Evolutionary conservation across 2,329 filamentous ascomycete species (phyloP).

Genomic region (Arthrobotrys conoides): DNA sequence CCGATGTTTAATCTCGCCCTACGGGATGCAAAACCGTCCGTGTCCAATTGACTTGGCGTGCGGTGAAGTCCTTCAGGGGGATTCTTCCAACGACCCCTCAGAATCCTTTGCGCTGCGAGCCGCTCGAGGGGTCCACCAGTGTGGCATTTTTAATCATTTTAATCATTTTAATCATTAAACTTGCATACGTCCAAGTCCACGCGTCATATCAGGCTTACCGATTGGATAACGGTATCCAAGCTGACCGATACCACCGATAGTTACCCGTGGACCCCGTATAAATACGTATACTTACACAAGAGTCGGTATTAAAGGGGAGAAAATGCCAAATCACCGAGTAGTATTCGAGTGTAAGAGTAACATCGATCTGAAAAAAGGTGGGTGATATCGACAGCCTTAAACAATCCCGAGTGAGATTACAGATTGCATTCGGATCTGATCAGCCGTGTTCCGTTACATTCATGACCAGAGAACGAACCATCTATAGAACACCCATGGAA

Average conservation of each 20-base stretch:
- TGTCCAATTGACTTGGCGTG: too few relatives aligned
- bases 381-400: constrained; percentile 1
- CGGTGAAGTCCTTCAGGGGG: constrained; percentile 11
- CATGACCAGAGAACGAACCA: not conserved
- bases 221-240: constrained; percentile 36
- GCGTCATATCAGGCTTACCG: constrained; percentile 32
- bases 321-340: constrained; percentile 1
- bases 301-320: constrained; percentile 1
- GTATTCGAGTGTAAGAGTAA: too few relatives aligned
- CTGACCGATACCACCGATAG: constrained; percentile 35
- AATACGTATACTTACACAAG: not conserved
- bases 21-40: constrained; percentile 11
- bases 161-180: constrained; percentile 41
- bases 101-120: constrained; percentile 1
- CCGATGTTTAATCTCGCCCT: constrained; percentile 21
- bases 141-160: constrained; percentile 40
- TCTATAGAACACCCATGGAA: constrained; percentile 3
- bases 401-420: not conserved
- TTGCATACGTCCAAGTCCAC: constrained; percentile 32
- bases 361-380: not conserved
- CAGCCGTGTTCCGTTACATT: constrained; percentile 24
- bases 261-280: constrained; percentile 6
- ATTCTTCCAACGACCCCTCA: not conserved
- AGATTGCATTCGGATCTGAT: constrained; percentile 8
- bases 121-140: constrained; percentile 9